Evolutionary conservation across 2,329 filamentous ascomycete genomes (phyloP), one percentile per base, ranked within the genome.

Genomic region (Colletotrichum sp.): DNA sequence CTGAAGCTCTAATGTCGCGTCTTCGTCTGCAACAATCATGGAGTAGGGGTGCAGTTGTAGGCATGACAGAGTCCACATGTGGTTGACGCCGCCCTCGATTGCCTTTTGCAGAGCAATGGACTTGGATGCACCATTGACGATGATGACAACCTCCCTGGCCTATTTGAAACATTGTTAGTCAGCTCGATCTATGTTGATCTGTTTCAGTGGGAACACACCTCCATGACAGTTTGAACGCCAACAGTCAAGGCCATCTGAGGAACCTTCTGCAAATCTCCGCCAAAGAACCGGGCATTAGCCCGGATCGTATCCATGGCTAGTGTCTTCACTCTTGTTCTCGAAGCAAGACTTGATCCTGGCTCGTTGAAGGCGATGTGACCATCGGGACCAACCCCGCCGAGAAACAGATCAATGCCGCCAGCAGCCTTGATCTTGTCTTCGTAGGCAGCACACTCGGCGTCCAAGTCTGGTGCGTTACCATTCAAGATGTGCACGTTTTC

Each of bases 341-440:
- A 94, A 77, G 88, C 89, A 66, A 96, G 86, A 69, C 92, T 94
- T 8, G 93, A 94, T 13, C 94, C 94, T 7, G 94, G 94, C 85
- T 96, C 94, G 85, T 96, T 96, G 89, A 96, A 96, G 16, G 94
- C 94, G 78, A 96, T 94, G 84, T 96, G 94, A 15, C 94, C 94
- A 81, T 96, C 94, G 26, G 93, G 91, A 34, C 94, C 94, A 63
- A 96, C 94, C 26, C 94, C 94, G 26, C 93, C 94, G 3, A 96
- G 88, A 83, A 96, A 96, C 8, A 96, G 88, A 82, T 95, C 93
- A 78, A 96, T 95, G 65, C 94, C 94, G 66, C 94, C 94, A 16
- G 86, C 90, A 44, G 88, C 87, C 76, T 89, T 89, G 85, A 96
- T 95, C 81, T 92, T 91, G 75, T 90, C 90, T 84, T 96, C 94